Conservation (phyloP, 805 yeast species). For the Barnettozyma californica region DNA sequence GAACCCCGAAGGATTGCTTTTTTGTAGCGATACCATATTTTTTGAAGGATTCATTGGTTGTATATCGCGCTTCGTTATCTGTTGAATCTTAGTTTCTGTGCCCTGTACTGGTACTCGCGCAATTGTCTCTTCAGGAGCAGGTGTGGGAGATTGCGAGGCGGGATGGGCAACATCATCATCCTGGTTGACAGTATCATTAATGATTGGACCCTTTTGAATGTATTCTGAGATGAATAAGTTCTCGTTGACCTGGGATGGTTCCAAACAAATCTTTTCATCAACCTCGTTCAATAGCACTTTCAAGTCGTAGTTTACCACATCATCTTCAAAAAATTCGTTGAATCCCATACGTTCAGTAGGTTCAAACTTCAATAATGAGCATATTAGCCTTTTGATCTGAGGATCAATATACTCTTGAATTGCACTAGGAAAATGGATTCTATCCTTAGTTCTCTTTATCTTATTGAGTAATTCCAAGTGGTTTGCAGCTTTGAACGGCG, state of each 20-base stretch:
- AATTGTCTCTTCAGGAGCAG: neutral
- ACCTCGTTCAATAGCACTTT: constrained; percentile 28
- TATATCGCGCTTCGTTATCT: constrained; percentile 22
- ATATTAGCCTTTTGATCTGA: constrained; percentile 63
- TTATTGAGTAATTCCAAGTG: constrained; percentile 85
- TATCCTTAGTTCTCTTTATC: constrained; percentile 78
- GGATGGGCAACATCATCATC: constrained; percentile 15
- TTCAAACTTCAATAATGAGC: constrained; percentile 71
- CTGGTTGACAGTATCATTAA: constrained; percentile 17
- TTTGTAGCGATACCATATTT: constrained; percentile 6
- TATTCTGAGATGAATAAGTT: constrained; percentile 83
- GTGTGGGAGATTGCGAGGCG: constrained; percentile 2
- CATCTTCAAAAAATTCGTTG: constrained; percentile 77
- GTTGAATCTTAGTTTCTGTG: constrained; percentile 11
- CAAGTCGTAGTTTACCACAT: constrained; percentile 54
- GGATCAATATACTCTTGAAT: constrained; percentile 44
- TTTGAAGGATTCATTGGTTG: constrained; percentile 19
- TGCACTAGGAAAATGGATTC: constrained; percentile 70
- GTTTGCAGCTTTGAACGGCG: constrained; percentile 91
- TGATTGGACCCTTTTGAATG: constrained; percentile 34
- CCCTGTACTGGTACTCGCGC: neutral
- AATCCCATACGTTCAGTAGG: constrained; percentile 88
- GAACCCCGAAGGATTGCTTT: neutral
- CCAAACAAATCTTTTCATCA: constrained; percentile 53
- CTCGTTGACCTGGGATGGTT: constrained; percentile 62